phyloP scores from a whole-genome alignment of 495 filamentous ascomycete genomes.

The Penicillium tannophilum region DNA sequence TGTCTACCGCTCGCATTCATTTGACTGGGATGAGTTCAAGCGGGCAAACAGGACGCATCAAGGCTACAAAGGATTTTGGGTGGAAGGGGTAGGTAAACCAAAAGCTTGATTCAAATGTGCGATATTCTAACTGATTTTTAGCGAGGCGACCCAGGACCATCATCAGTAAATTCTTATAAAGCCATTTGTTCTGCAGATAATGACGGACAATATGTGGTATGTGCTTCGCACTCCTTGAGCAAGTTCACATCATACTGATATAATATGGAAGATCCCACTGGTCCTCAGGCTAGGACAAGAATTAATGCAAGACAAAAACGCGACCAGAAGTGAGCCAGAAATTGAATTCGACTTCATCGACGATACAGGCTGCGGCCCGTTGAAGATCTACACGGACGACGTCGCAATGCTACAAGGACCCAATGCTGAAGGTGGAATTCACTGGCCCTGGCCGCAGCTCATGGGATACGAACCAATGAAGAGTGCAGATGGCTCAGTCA shows the following conservation, averaged over 20 bases:
- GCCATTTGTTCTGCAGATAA: neutral
- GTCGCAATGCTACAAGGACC: constrained; percentile 1
- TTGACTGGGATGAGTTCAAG: constrained; percentile 15
- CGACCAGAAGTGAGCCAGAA: neutral
- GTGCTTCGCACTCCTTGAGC: neutral
- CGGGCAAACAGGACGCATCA: neutral
- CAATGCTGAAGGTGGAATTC: too few species aligned
- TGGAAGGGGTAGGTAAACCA: neutral
- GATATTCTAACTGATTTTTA: neutral
- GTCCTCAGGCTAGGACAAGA: constrained; percentile 2
- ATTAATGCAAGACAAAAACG: neutral
- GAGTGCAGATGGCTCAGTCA: neutral
- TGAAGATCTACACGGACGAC: constrained; percentile 1
- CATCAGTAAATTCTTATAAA: neutral
- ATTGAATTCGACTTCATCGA: constrained; percentile 6
- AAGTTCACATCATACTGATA: neutral
- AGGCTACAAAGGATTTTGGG: constrained; percentile 3
- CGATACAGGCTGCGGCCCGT: neutral
- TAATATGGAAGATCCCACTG: neutral
- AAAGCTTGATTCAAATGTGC: neutral
- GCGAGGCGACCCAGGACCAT: neutral
- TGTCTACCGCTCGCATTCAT: constrained; percentile 4
- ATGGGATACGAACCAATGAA: constrained; percentile 1
- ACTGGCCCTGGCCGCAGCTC: neutral
- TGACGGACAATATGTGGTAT: constrained; percentile 1